Percentiles rank a stretch among this genome's conserved stretches.
phyloP scores from a whole-genome alignment of 2,329 filamentous ascomycete genomes.

The Claviceps sp. region DNA sequence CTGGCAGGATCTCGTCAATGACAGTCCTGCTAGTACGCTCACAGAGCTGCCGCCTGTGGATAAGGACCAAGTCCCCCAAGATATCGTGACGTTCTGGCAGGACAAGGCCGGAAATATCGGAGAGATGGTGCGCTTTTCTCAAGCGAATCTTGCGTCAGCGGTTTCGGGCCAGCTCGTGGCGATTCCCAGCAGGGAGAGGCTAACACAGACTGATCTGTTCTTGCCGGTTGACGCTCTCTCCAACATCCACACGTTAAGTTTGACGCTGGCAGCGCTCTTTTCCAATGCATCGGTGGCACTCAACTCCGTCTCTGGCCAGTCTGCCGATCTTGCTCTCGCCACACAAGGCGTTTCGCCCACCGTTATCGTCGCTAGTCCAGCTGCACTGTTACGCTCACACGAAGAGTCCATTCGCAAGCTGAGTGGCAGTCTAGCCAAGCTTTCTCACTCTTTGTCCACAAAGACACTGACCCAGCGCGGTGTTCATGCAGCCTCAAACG shows the following conservation, averaged over 20 bases:
- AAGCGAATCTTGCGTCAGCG: constrained; percentile 76
- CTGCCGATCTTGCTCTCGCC: constrained; percentile 58
- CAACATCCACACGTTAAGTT: constrained; percentile 62
- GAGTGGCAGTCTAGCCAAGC: constrained; percentile 47
- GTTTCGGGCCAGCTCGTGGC: constrained; percentile 65
- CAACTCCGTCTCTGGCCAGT: constrained; percentile 70
- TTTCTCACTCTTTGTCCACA: constrained; percentile 60
- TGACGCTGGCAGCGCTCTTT: constrained; percentile 73
- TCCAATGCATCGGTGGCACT: constrained; percentile 75
- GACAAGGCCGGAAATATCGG: constrained; percentile 35
- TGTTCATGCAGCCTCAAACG: constrained; percentile 48
- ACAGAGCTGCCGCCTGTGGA: constrained; percentile 52
- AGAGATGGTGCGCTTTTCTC: constrained; percentile 71
- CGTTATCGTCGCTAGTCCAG: constrained; percentile 64
- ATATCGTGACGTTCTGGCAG: constrained; percentile 56
- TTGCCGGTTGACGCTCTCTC: constrained; percentile 73
- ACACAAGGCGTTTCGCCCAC: constrained; percentile 68
- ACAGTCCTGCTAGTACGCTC: constrained; percentile 44
- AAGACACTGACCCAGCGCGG: constrained; percentile 57
- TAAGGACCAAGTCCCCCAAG: constrained; percentile 32
- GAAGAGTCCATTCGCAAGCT: constrained; percentile 44
- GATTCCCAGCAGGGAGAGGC: constrained; percentile 60
- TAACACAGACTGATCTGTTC: constrained; percentile 66
- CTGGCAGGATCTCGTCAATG: constrained; percentile 80
- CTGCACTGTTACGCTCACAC: constrained; percentile 58